Evolutionary conservation across 768 basidiomycete genomes (phyloP).

Genomic region (Leucosporidium yakuticum): DNA sequence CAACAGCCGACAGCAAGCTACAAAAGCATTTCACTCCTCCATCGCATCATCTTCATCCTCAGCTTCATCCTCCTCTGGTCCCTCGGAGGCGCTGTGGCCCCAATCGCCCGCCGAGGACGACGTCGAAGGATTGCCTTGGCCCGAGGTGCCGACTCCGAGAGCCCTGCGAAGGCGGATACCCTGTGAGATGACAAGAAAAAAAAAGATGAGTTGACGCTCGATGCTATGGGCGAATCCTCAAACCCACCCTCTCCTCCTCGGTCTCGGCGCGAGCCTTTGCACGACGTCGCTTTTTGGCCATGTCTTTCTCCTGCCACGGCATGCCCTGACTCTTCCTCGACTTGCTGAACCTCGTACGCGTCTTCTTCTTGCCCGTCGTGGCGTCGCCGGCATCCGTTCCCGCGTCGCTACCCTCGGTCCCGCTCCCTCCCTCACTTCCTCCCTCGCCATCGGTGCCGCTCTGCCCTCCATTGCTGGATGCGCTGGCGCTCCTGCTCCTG

Average conservation of each 20-base stretch:
- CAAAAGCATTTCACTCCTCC: too few relatives aligned
- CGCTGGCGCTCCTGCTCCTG: neutral
- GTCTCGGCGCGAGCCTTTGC: neutral
- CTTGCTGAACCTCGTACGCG: neutral
- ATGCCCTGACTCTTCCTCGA: neutral
- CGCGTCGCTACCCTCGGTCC: neutral
- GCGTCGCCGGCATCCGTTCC: neutral
- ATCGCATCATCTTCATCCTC: too few relatives aligned
- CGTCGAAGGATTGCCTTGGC: too few relatives aligned
- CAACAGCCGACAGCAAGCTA: too few relatives aligned
- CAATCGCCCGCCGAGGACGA: too few relatives aligned
- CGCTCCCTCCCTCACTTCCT: neutral
- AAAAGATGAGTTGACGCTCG: too few relatives aligned
- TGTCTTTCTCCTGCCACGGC: neutral
- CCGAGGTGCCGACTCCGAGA: too few relatives aligned
- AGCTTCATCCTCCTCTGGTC: too few relatives aligned
- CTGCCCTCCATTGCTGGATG: neutral
- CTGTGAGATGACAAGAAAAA: too few relatives aligned
- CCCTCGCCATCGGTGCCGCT: neutral
- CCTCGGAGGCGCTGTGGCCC: too few relatives aligned
- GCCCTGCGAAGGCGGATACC: too few relatives aligned
- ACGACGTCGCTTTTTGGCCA: neutral
- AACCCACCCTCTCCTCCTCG: constrained; percentile 3
- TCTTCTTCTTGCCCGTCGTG: neutral
- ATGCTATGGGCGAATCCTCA: too few relatives aligned